Conservation (phyloP, 352 stramenopile genomes). For the Phytophthora syringae region DNA sequence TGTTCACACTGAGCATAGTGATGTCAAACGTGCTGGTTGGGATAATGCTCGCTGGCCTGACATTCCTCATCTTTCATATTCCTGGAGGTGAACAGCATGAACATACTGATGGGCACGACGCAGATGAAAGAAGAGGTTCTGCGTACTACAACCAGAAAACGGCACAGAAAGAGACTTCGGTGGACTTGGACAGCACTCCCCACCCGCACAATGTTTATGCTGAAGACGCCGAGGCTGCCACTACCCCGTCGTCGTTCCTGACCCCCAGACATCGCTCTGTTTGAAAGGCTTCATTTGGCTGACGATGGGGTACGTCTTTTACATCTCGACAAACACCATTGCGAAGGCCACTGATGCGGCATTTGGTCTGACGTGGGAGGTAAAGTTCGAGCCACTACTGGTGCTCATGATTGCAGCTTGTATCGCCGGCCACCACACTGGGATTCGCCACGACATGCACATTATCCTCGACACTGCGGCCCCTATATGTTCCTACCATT, state of each 20-base stretch:
- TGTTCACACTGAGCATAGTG: constrained; percentile 62
- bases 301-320: constrained; percentile 66
- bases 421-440: constrained; percentile 58
- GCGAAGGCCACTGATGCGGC: constrained; percentile 44
- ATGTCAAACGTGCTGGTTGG: constrained; percentile 60
- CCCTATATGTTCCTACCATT: constrained; percentile 82
- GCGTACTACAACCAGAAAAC: constrained; percentile 34
- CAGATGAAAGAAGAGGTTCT: not conserved
- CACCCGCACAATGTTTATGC: constrained; percentile 63
- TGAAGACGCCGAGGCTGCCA: constrained; percentile 24
- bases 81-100: constrained; percentile 31
- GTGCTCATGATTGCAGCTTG: constrained; percentile 74
- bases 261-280: constrained; percentile 43
- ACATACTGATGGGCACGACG: constrained; percentile 2
- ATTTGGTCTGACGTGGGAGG: constrained; percentile 63
- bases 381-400: no score
- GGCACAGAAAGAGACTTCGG: constrained; percentile 20
- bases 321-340: constrained; percentile 55
- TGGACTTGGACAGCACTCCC: constrained; percentile 37
- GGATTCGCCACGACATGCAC: constrained; percentile 78
- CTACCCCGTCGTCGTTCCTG: constrained; percentile 15
- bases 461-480: constrained; percentile 67
- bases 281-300: constrained; percentile 73
- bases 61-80: constrained; percentile 63
- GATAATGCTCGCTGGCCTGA: constrained; percentile 46